Base-by-base conservation (phyloP, 2,329 filamentous ascomycete genomes). In the Aplosporella prunicola region DNA sequence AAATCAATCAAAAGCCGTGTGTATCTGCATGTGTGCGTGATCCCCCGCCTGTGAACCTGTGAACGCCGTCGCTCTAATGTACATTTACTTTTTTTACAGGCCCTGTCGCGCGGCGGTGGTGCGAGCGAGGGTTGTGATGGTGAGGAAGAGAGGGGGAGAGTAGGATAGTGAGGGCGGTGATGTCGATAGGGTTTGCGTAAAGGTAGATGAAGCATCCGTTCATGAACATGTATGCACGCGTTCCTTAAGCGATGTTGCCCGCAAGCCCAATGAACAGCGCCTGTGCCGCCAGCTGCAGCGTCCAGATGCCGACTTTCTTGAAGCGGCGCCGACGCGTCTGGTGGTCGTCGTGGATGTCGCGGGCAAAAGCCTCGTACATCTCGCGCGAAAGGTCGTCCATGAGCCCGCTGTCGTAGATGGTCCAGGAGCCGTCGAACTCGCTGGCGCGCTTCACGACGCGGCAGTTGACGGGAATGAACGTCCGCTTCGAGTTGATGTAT, bases 261-360 rank as follows among this genome's bases (percentile, higher is more conserved):
- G 88, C 89, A 70, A 96, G 82, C 8, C 91, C 91, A 65, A 96
- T 82, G 55, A 96, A 91, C 23, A 98, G 72, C 3, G 89, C 91
- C 57, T 98, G 91, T 6, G 89, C 83, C 5, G 89, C 85, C 40
- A 98, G 67, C 50, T 89, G 88, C 39, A 96, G 70, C 3, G 87
- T 94, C 91, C 91, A 98, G 51, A 96, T 80, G 20, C 91, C 91
- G 18, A 94, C 91, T 63, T 96, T 94, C 59, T 88, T 93, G 56
- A 98, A 81, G 29, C 91, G 74, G 34, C 89, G 73, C 48, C 86
- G 81, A 35, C 87, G 78, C 47, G 82, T 84, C 57, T 93, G 82
- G 50, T 91, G 82, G 61, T 95, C 82, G 50, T 96, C 85, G 45
- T 87, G 80, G 20, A 98, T 86, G 57, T 95, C 86, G 45, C 78